Evolutionary conservation across 352 stramenopile genomes (phyloP).

Genomic region (Pythium myriotylum): DNA sequence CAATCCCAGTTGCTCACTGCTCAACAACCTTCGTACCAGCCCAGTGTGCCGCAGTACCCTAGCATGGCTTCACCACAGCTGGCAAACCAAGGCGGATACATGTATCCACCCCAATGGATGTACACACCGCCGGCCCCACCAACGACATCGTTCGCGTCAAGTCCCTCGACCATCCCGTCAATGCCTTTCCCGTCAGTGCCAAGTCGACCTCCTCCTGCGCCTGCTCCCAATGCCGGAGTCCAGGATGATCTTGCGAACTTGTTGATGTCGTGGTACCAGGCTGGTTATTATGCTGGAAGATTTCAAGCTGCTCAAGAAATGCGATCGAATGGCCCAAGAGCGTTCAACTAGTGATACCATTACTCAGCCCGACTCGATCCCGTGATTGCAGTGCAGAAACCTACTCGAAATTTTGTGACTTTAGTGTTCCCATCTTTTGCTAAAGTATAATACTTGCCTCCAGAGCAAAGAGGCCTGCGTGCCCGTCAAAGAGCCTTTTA

Average conservation of each 20-base stretch:
- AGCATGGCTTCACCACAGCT: slow-evolving; percentile 8
- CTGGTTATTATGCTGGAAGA: slow-evolving; percentile 78
- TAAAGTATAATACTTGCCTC: slow-evolving; percentile 6
- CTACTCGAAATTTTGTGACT: neutral
- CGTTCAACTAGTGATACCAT: slow-evolving; percentile 4
- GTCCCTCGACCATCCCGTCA: neutral
- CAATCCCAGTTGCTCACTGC: slow-evolving; percentile 58
- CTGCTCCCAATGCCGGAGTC: neutral
- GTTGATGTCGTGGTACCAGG: slow-evolving; percentile 86
- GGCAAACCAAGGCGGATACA: neutral
- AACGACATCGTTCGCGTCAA: too few species aligned
- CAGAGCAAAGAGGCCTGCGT: slow-evolving; percentile 13
- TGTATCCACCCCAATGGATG: slow-evolving; percentile 5
- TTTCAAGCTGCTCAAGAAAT: slow-evolving; percentile 84
- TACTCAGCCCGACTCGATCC: slow-evolving; percentile 11
- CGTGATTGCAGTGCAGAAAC: slow-evolving; percentile 12
- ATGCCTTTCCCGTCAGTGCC: slow-evolving; percentile 17
- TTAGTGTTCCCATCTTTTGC: neutral
- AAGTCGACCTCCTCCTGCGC: neutral
- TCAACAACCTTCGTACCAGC: slow-evolving; percentile 1
- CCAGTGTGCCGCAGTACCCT: neutral
- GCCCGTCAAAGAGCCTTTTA: slow-evolving; percentile 7
- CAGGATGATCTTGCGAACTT: slow-evolving; percentile 69
- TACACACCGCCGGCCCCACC: too few species aligned
- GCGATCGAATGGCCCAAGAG: slow-evolving; percentile 19